Conservation (phyloP, 768 basidiomycete species). For the Tulasnella sp. region DNA sequence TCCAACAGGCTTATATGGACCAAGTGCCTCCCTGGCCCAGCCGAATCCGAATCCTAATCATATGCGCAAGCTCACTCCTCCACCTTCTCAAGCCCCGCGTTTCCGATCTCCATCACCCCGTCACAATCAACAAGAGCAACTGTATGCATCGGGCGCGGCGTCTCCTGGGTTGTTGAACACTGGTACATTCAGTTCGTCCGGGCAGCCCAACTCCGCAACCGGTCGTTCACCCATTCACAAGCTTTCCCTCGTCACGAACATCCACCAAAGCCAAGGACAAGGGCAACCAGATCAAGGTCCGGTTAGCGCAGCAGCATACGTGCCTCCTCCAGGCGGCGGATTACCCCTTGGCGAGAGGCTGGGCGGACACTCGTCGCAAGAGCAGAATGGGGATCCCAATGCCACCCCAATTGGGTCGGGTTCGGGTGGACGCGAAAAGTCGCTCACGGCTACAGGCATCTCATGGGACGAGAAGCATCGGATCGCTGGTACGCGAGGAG, state of each 20-base stretch:
- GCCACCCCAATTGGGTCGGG: background rate
- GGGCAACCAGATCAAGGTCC: constrained; percentile 32
- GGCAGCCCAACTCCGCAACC: background rate
- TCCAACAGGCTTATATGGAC: background rate
- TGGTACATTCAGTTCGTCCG: background rate
- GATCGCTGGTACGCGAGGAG: constrained; percentile 43
- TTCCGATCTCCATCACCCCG: constrained; percentile 8
- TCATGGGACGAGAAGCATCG: constrained; percentile 63
- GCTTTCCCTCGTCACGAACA: constrained; percentile 50
- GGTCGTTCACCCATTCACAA: constrained; percentile 28
- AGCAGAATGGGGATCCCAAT: constrained; percentile 17
- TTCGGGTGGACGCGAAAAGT: background rate
- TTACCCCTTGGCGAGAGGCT: constrained; percentile 1
- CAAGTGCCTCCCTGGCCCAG: background rate
- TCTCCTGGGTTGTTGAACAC: background rate
- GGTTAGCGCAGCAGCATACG: constrained; percentile 40
- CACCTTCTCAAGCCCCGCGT: constrained; percentile 10
- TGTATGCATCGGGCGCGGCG: background rate
- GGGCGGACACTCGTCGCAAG: background rate
- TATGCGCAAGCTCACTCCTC: constrained; percentile 9
- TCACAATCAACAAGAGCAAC: background rate
- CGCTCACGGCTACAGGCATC: constrained; percentile 27
- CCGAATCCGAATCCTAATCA: constrained; percentile 13
- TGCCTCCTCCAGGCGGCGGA: constrained; percentile 30
- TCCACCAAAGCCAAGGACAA: constrained; percentile 38